These are phyloP conservation scores for Sugiyamaella japonica DNA, from an alignment of 1,139 yeast species.

Conservation along the genomic window DNA sequence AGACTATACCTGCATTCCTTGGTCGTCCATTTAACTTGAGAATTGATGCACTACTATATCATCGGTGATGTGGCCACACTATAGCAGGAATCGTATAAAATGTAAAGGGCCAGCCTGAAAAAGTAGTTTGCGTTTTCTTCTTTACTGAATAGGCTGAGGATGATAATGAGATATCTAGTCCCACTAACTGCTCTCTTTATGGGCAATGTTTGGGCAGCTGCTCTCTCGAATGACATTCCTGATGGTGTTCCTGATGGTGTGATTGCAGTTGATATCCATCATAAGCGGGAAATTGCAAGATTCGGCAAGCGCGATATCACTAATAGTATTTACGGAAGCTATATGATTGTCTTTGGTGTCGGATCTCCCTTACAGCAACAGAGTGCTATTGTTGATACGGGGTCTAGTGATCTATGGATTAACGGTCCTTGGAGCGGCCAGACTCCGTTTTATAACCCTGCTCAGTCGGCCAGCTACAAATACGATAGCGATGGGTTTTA, in stretches of 20 bases:
- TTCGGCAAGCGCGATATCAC: constrained; percentile 20
- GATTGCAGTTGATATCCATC: constrained; percentile 17
- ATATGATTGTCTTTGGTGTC: constrained; percentile 41
- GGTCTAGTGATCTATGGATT: constrained; percentile 50
- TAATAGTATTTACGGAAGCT: constrained; percentile 25
- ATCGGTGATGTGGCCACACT: neutral
- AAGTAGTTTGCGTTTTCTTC: too few relatives aligned
- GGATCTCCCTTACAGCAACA: constrained; percentile 46
- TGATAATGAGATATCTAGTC: neutral
- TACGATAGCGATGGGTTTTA: constrained; percentile 25
- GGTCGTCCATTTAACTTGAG: neutral
- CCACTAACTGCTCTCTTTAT: neutral
- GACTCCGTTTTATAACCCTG: constrained; percentile 26
- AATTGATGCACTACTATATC: constrained; percentile 4
- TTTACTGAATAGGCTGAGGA: neutral
- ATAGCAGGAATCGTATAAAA: neutral
- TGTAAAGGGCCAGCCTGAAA: neutral
- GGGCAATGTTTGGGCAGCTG: neutral
- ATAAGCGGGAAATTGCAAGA: constrained; percentile 12
- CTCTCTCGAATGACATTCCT: neutral
- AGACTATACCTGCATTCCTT: neutral
- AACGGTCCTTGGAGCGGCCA: constrained; percentile 36
- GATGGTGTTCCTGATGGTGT: constrained; percentile 23
- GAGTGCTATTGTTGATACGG: constrained; percentile 48
- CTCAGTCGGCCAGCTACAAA: constrained; percentile 29